Evolutionary conservation across 75 land plant genomes (phyloP), one percentile per base, ranked within the genome.

Genomic region (Pseudotsuga menziesii): DNA sequence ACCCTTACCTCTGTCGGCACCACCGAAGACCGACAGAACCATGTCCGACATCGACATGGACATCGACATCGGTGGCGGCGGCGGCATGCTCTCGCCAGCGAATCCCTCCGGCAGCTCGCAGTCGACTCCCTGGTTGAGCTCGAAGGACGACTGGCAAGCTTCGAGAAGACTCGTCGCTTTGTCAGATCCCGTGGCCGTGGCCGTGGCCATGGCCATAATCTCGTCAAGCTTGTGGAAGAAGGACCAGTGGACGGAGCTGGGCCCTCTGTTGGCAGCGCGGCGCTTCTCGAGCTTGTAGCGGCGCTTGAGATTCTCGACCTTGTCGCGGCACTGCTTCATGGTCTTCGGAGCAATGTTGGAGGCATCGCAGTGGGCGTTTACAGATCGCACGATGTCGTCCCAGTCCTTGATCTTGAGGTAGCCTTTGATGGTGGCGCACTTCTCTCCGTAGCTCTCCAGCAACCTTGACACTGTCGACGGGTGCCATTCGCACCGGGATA

Each of bases 291-390:
- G 48, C 55, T 77, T 77, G 56, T 83, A 83, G 16, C 84, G 77
- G 41, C 80, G 80, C 84, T 83, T 83, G 35, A 83, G 69, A 72
- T 82, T 83, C 67, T 83, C 84, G 20, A 83, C 82, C 82, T 79
- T 83, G 72, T 81, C 82, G 55, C 82, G 76, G 56, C 84, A 83
- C 70, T 83, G 84, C 73, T 83, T 81, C 57, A 81, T 54, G 22
- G 84, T 83, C 57, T 79, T 79, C 61, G 75, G 80, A 11, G 55
- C 58, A 1, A 29, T 29, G 67, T 73, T 79, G 67, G 75, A 64
- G 66, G 75, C 75, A 35, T 55, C 82, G 59, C 84, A 79, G 58
- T 63, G 75, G 25, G 81, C 61, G 56, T 83, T 83, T 19, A 83
- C 84, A 29, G 22, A 44, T 32, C 64, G 67, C 19, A 81, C 82